Evolutionary conservation across 257 asterid genomes (phyloP).

Genomic region (Solanum lignicaule): DNA sequence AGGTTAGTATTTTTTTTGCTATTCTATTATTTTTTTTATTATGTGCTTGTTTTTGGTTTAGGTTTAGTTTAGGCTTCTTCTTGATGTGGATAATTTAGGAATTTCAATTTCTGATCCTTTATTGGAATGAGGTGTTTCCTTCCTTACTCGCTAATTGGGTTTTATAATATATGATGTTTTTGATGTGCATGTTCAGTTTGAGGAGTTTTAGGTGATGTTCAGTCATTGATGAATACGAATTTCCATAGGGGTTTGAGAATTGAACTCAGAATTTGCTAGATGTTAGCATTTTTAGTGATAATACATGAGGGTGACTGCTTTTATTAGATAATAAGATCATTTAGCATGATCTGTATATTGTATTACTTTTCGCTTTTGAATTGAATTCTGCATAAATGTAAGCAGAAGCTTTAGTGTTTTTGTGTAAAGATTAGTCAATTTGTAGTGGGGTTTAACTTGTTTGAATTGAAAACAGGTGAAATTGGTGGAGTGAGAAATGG

Average conservation of each 20-base stretch:
- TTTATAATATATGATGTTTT: neutral
- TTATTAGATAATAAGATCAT: neutral
- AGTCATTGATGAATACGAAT: neutral
- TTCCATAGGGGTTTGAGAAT: neutral
- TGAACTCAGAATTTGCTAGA: neutral
- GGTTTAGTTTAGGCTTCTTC: neutral
- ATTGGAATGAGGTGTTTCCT: neutral
- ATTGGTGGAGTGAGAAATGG: constrained; percentile 39
- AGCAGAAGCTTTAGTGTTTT: neutral
- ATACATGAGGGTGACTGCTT: neutral
- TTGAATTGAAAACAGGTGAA: neutral
- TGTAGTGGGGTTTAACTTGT: constrained; percentile 11
- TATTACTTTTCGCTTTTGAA: neutral
- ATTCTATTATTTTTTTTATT: too few relatives aligned
- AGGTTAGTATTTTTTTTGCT: neutral
- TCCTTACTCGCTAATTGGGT: neutral
- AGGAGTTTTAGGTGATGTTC: neutral
- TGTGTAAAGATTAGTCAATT: neutral
- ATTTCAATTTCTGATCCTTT: neutral
- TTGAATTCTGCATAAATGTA: neutral
- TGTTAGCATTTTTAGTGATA: neutral
- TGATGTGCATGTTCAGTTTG: neutral
- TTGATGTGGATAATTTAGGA: neutral
- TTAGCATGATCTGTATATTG: neutral
- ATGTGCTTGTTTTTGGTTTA: neutral